Evolutionary conservation across 352 stramenopile species (phyloP).

Genomic region (Pythium pyrilobum): DNA sequence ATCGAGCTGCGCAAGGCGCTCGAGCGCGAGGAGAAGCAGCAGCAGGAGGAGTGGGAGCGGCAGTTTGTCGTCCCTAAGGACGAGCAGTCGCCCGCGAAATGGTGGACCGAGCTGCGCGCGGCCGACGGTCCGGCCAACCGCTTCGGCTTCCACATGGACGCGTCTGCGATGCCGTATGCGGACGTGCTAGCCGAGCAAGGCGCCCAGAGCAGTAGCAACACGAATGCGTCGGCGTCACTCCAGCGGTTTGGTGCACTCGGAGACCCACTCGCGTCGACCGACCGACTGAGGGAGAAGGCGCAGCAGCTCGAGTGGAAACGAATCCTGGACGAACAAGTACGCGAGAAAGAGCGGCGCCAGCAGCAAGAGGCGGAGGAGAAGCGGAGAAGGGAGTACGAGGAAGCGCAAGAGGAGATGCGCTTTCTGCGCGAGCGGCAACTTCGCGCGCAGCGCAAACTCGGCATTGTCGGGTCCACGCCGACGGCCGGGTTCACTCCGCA

Average conservation of each 20-base stretch:
- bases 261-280: conserved; percentile 24
- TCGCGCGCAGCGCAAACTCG: conserved; percentile 43
- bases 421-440: conserved; percentile 55
- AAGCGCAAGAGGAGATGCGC: conserved; percentile 42
- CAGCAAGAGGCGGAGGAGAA: conserved; percentile 37
- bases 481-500: conserved; percentile 2
- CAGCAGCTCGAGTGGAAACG: conserved; percentile 69
- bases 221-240: conserved; percentile 15
- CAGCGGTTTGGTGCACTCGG: conserved; percentile 55
- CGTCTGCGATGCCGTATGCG: conserved; percentile 5
- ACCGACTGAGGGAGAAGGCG: conserved; percentile 51
- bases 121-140: background rate
- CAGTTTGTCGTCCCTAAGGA: conserved; percentile 30
- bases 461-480: conserved; percentile 6
- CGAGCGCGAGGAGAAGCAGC: conserved; percentile 45
- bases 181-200: conserved; percentile 9
- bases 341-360: conserved; percentile 57
- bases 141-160: conserved; percentile 16
- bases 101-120: conserved; percentile 59
- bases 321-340: conserved; percentile 66
- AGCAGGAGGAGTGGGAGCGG: conserved; percentile 51
- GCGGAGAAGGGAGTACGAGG: conserved; percentile 29
- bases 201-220: conserved; percentile 12
- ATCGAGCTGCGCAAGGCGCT: conserved; percentile 48
- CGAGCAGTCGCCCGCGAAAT: conserved; percentile 60